These are phyloP conservation scores for Salmacisia buchloeana DNA, from an alignment of 1,284 basidiomycete genomes.

Conservation along the genomic window DNA sequence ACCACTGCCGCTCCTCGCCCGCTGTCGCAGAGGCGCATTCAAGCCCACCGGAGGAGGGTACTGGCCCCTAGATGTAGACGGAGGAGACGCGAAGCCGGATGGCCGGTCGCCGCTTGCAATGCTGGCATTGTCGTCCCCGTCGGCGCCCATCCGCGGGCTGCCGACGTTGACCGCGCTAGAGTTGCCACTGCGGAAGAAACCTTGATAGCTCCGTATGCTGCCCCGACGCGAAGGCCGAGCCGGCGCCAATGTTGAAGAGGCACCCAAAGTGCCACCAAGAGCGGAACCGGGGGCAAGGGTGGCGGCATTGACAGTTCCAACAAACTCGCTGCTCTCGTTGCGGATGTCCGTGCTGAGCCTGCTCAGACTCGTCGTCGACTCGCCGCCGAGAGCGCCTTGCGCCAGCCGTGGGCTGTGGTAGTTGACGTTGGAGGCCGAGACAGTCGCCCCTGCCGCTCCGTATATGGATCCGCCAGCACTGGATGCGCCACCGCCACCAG, in stretches of 20 bases:
- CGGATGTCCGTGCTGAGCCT: not conserved
- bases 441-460: not conserved
- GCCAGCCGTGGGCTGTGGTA: not conserved
- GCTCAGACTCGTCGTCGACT: not conserved
- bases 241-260: not conserved
- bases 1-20: conserved; percentile 12
- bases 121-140: not conserved
- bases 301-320: conserved; percentile 20
- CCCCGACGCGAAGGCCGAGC: not conserved
- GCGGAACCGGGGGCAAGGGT: conserved; percentile 23
- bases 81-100: not conserved
- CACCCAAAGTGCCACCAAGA: not conserved
- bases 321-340: not conserved
- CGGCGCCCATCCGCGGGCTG: too few relatives aligned
- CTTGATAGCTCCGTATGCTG: conserved; percentile 3
- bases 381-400: not conserved
- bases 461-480: not conserved
- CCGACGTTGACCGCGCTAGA: not conserved
- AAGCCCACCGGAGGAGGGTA: not conserved
- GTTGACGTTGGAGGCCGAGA: not conserved
- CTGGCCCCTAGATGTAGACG: not conserved
- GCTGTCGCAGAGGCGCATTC: not conserved
- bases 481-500: not conserved
- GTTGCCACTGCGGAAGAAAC: not conserved
- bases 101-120: not conserved